Evolutionary conservation across 2,329 filamentous ascomycete species (phyloP).

Genomic region (Pestalotiopsis fici): DNA sequence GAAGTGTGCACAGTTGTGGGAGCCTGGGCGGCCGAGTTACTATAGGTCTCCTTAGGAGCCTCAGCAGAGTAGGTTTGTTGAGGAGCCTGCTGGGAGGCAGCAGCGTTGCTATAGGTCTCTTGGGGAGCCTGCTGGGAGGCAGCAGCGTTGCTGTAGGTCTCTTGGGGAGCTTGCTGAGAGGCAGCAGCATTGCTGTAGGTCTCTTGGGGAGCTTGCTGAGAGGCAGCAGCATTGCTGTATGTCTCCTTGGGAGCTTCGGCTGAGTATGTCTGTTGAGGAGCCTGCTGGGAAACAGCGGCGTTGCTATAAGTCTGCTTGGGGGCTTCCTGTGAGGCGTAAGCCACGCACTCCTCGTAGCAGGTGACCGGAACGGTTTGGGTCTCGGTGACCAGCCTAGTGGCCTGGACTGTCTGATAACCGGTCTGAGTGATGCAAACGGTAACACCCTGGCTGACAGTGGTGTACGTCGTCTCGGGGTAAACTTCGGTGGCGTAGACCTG

Average conservation of each 20-base stretch:
- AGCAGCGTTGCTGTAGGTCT: slow-evolving; percentile 11
- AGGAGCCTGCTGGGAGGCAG: not conserved
- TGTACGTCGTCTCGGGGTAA: slow-evolving; percentile 39
- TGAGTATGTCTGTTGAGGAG: too few species aligned
- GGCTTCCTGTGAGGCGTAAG: slow-evolving; percentile 40
- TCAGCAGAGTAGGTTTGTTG: slow-evolving; percentile 39
- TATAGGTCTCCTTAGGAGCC: slow-evolving; percentile 30
- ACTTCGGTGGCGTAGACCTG: slow-evolving; percentile 37
- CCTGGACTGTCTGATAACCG: slow-evolving; percentile 39
- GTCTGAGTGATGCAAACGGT: slow-evolving; percentile 45
- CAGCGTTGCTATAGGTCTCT: not conserved
- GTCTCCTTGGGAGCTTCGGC: too few species aligned
- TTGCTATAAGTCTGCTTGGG: slow-evolving; percentile 12
- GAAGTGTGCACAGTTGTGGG: slow-evolving; percentile 18
- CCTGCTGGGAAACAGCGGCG: not conserved
- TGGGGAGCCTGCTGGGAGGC: not conserved
- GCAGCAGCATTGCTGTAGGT: slow-evolving; percentile 30
- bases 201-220: slow-evolving; percentile 29
- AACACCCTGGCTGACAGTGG: slow-evolving; percentile 41
- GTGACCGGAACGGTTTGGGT: slow-evolving; percentile 43
- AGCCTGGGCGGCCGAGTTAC: slow-evolving; percentile 26
- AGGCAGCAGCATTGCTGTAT: too few species aligned
- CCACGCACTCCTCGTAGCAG: slow-evolving; percentile 36
- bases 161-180: slow-evolving; percentile 25
- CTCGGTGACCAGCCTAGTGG: slow-evolving; percentile 35